Base-by-base conservation (phyloP, 164 flowering plant species). In the Chimonanthus praecox region DNA sequence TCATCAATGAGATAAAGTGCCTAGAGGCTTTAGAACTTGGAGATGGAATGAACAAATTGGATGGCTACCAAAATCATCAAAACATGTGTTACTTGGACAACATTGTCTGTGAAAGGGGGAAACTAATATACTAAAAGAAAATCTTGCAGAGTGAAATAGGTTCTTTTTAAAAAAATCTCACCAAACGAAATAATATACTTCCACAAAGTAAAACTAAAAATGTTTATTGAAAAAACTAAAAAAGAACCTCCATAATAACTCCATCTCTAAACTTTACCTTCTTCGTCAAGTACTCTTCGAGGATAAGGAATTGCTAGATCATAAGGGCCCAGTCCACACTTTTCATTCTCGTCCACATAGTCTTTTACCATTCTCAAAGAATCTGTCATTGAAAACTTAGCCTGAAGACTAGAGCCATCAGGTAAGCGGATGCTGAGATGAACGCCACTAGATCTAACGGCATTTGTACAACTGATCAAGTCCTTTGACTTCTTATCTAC, bases 281-380 rank as follows among this genome's bases (percentile, higher is more conserved):
- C 80, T 20, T 84, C 80, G 71, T 33, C 73, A 72, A 88, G 90
- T 58, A 89, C 82, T 78, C 85, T 90, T 68, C 92, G 89, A 76
- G 98, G 98, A 83, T 93, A 93, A 49, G 98, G 98, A 80, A 87
- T 81, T 51, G 97, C 98, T 33, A 93, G 84, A 84, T 87, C 87
- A 73, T 86, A 93, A 45, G 90, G 70, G 65, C 89, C 84, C 67
- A 84, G 68, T 67, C 72, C 77, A 74, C 67, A 78, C 65, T 73
- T 68, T 80, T 81, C 86, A 75, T 88, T 88, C 71, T 81, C 69
- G 76, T 82, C 83, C 67, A 93, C 87, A 75, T 80, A 88, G 58
- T 85, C 85, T 78, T 86, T 90, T 69, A 91, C 89, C 82, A 80
- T 73, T 71, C 74, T 74, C 79, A 93, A 76, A 69, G 92, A 79